phyloP scores from a whole-genome alignment of 257 asterid species.

The Handroanthus guayacan region DNA sequence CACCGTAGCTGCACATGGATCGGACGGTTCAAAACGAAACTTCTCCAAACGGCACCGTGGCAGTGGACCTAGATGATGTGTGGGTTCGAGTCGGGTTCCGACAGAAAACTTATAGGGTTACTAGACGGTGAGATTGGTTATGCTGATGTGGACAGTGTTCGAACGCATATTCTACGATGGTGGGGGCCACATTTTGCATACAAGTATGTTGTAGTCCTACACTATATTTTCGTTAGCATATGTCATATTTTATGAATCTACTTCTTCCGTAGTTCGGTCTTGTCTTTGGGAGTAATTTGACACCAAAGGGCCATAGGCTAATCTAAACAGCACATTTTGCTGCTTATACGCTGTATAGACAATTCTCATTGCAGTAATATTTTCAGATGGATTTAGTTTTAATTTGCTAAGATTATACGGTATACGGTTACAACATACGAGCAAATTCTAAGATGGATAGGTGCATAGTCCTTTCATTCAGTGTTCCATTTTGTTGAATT shows the following conservation, averaged over 20 bases:
- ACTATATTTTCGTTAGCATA: background rate
- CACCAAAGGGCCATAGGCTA: background rate
- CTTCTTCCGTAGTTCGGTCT: background rate
- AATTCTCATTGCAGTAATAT: constrained; percentile 2
- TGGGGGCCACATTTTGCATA: background rate
- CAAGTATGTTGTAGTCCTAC: background rate
- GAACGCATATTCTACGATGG: background rate
- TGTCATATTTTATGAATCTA: background rate
- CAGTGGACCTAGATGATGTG: constrained; percentile 26
- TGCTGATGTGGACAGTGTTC: background rate
- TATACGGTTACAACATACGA: background rate
- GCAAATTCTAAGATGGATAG: background rate
- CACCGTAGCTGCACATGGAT: background rate
- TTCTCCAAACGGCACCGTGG: constrained; percentile 37
- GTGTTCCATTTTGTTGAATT: background rate
- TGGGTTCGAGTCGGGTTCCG: background rate
- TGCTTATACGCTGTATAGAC: background rate
- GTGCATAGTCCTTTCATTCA: background rate
- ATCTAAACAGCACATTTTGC: background rate
- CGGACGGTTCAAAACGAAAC: background rate
- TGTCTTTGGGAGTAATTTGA: background rate
- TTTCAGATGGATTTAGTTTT: background rate
- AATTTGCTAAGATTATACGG: background rate
- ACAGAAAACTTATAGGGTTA: background rate
- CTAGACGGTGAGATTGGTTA: background rate